Conservation (phyloP, 2,329 filamentous ascomycete species). For the Rutstroemia sp. region DNA sequence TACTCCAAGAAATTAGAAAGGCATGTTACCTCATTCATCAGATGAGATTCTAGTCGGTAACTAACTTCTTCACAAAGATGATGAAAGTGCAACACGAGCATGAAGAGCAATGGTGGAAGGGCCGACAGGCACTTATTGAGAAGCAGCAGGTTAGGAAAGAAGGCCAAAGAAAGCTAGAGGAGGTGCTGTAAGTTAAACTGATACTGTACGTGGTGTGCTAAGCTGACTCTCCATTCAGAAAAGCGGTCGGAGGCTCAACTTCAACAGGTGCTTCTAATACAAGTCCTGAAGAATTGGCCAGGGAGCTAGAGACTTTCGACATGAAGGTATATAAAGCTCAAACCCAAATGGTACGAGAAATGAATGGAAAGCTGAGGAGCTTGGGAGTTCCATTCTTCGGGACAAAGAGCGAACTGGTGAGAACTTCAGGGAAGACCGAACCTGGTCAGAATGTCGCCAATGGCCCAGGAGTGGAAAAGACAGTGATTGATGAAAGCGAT, state of each 20-base stretch:
- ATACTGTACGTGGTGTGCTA: neutral
- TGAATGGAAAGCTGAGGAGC: constrained; percentile 45
- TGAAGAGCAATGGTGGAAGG: constrained; percentile 53
- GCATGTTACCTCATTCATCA: constrained; percentile 12
- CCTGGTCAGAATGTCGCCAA: constrained; percentile 3
- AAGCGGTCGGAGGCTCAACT: constrained; percentile 37
- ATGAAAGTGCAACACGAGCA: constrained; percentile 56
- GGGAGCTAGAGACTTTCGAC: constrained; percentile 52
- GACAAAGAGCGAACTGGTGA: constrained; percentile 38
- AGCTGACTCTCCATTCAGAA: constrained; percentile 26
- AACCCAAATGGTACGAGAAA: constrained; percentile 49
- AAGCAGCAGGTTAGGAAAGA: constrained; percentile 44
- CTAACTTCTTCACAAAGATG: constrained; percentile 34
- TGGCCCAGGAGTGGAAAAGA: constrained; percentile 17
- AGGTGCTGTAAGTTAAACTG: constrained; percentile 40
- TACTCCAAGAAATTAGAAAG: constrained; percentile 36
- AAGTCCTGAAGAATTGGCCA: constrained; percentile 36
- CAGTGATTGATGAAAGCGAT: constrained; percentile 34
- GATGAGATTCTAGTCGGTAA: neutral
- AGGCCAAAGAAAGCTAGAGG: constrained; percentile 45
- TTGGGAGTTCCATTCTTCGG: constrained; percentile 57
- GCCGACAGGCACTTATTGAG: constrained; percentile 41
- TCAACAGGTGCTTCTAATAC: constrained; percentile 23
- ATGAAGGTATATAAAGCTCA: constrained; percentile 55
- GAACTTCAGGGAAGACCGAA: constrained; percentile 25